Evolutionary conservation across 2,329 filamentous ascomycete genomes (phyloP), one percentile per base, ranked within the genome.

Genomic region (Exutisphaerella laricina): DNA sequence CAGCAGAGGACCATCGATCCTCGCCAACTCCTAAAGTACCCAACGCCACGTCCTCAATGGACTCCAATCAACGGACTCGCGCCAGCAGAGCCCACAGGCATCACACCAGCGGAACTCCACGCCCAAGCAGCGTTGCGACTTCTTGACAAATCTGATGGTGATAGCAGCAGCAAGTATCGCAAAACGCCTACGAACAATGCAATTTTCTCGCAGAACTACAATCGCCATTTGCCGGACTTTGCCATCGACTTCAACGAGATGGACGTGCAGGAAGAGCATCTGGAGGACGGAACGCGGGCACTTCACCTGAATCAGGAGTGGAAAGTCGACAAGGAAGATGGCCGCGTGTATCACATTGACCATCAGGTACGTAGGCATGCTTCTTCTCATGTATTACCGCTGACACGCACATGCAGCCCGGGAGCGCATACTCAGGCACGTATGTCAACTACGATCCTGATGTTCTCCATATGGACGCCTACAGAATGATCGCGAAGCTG

Each of bases 341-440:
- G 43, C n/a, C 43, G 46, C 2, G 36, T 51, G 26, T 54, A 49
- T 20, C 51, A 54, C 23, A 38, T 51, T 10, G 42, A 43, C 25
- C 41, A 51, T 34, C 42, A 42, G 25, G 45, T 49, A 30, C 8
- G 45, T 34, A 17, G n/a, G 7, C 7, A 13, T 16, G 12, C 29
- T 3, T 16, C 29, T n/a, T 6, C 23, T 26, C 23, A 26, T 26
- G 23, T 26, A 26, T 7, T 12, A 26, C 12, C 23, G 23, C 23
- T 26, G 23, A 26, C 23, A 26, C 23, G 6, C 6, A 6, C 23
- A 26, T 26, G n/a, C 9, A 48, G 44, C 32, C 12, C n/a, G 47
- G 47, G 12, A 40, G 38, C 8, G 41, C 45, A 3, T 53, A 46
- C 17, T 53, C 50, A 4, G 45, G 48, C 29, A 46, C 37, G 14